Conservation (phyloP, 768 basidiomycete genomes). For the Plicaturopsis crispa region DNA sequence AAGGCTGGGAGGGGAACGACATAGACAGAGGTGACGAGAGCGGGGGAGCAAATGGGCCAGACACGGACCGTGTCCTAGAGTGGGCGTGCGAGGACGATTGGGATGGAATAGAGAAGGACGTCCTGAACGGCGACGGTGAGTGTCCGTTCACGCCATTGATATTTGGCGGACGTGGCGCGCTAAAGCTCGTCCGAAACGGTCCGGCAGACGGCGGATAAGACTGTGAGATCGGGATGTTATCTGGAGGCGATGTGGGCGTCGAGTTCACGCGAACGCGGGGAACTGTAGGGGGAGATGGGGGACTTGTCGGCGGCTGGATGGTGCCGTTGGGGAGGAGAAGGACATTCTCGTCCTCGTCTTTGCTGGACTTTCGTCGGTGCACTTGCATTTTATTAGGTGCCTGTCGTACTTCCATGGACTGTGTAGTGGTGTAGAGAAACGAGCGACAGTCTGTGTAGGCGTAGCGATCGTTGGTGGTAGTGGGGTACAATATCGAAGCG, state of each 20-base stretch:
- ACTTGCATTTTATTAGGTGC: slow-evolving; percentile 13
- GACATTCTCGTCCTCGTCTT: slow-evolving; percentile 26
- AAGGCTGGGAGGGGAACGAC: slow-evolving; percentile 3
- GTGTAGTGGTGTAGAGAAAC: no score
- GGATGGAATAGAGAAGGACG: slow-evolving; percentile 14
- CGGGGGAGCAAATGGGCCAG: slow-evolving; percentile 11
- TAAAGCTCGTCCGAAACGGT: slow-evolving; percentile 16
- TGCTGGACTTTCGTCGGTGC: slow-evolving; percentile 40
- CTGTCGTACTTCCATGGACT: background rate
- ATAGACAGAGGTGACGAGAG: slow-evolving; percentile 12
- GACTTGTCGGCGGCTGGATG: slow-evolving; percentile 11
- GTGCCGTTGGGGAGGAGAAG: slow-evolving; percentile 7
- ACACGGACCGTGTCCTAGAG: slow-evolving; percentile 12
- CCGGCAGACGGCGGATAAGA: slow-evolving; percentile 19
- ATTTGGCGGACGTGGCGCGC: slow-evolving; percentile 12
- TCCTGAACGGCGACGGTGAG: slow-evolving; percentile 23
- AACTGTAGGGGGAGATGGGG: slow-evolving; percentile 3
- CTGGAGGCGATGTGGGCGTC: slow-evolving; percentile 11
- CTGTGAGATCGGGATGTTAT: background rate
- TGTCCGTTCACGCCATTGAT: slow-evolving; percentile 16
- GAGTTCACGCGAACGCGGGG: slow-evolving; percentile 15
- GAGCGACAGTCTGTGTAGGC: no score
- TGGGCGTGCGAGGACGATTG: slow-evolving; percentile 5
- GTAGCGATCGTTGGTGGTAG: no score
- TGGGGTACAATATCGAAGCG: no score